phyloP scores from a whole-genome alignment of 129 eudicot species.

The Helichrysum umbraculigerum region DNA sequence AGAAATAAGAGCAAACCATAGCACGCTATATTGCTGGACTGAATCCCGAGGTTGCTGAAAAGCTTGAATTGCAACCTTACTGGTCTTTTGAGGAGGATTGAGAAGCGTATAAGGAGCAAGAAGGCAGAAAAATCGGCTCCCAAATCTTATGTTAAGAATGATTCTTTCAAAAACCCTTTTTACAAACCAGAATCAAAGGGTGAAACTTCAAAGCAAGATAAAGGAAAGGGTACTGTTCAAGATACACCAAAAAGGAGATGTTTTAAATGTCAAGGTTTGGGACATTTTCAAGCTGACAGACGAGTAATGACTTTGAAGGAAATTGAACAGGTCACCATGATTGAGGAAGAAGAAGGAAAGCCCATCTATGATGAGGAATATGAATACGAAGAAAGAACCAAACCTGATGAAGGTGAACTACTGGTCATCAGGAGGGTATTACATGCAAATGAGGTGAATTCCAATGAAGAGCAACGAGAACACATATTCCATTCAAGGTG shows the following conservation, averaged over 20 bases:
- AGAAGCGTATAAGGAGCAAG: too few species aligned
- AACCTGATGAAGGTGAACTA: background rate
- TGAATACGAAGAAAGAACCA: background rate
- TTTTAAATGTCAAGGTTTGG: conserved; percentile 21
- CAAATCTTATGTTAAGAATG: too few species aligned
- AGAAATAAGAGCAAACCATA: too few species aligned
- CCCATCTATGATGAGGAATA: background rate
- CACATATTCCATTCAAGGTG: conserved; percentile 22
- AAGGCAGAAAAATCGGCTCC: too few species aligned
- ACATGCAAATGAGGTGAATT: background rate
- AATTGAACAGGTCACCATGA: background rate
- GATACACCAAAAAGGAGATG: background rate
- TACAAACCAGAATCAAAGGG: background rate
- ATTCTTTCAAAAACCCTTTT: too few species aligned
- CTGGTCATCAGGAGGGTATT: background rate
- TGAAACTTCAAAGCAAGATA: conserved; percentile 2
- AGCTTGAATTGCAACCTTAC: too few species aligned
- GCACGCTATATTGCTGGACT: too few species aligned
- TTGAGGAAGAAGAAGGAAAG: background rate
- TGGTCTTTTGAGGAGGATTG: too few species aligned
- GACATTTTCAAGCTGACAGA: conserved; percentile 2
- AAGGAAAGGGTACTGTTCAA: background rate
- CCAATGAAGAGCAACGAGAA: conserved; percentile 15
- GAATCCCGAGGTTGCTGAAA: too few species aligned
- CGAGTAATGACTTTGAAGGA: background rate